Percentiles rank a stretch among this genome's conserved stretches.
These are phyloP conservation scores for Populus trichocarpa DNA, from an alignment of 441 rosid genomes.

Conservation along the genomic window DNA sequence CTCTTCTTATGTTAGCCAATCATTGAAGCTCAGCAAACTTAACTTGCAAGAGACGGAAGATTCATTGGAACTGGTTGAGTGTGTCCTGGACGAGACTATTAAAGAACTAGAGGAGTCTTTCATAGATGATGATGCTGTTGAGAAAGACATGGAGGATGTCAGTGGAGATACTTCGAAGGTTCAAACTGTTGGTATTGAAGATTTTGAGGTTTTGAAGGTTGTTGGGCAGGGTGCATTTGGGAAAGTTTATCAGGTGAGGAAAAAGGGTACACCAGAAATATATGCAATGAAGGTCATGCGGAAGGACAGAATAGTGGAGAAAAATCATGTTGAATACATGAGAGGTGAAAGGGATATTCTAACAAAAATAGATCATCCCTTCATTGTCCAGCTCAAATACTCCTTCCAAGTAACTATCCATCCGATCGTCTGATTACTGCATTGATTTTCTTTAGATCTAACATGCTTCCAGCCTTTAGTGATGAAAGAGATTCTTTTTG, in stretches of 20 bases:
- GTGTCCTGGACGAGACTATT: constrained; percentile 27
- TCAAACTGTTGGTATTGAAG: constrained; percentile 57
- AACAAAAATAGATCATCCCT: constrained; percentile 81
- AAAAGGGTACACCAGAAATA: constrained; percentile 72
- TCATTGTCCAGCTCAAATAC: constrained; percentile 81
- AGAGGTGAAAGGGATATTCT: constrained; percentile 91
- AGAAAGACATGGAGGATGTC: constrained; percentile 21
- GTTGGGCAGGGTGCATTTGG: constrained; percentile 98
- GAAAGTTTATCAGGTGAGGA: constrained; percentile 90
- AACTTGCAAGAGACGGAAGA: constrained; percentile 51
- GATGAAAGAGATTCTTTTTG: background rate
- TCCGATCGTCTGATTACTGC: background rate
- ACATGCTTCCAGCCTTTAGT: background rate
- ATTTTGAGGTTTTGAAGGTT: constrained; percentile 83
- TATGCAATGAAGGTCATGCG: constrained; percentile 98
- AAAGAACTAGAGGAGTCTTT: constrained; percentile 41
- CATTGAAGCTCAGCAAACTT: constrained; percentile 62
- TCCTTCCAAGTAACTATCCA: constrained; percentile 71
- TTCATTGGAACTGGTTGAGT: constrained; percentile 43
- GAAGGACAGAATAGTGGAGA: constrained; percentile 90
- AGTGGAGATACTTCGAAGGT: constrained; percentile 26
- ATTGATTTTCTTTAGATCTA: background rate
- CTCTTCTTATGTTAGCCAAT: constrained; percentile 49
- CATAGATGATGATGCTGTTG: constrained; percentile 24
- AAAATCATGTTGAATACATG: constrained; percentile 92